phyloP scores from a whole-genome alignment of 768 basidiomycete species.

The Pilatotrama ljubarskyi region DNA sequence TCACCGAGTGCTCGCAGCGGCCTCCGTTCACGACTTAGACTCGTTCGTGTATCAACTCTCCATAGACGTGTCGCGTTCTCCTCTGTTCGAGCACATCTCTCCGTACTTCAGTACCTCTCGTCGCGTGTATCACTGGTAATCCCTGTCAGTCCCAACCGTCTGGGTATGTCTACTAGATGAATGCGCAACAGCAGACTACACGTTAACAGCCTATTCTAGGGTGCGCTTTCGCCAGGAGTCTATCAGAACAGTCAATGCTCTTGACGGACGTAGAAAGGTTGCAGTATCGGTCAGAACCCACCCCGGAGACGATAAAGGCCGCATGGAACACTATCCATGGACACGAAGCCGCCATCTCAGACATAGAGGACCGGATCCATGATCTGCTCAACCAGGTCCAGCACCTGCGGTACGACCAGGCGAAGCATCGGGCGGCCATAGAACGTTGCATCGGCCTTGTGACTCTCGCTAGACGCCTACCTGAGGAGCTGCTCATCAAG shows the following conservation, averaged over 20 bases:
- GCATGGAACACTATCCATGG: slow-evolving; percentile 24
- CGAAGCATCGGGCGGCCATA: slow-evolving; percentile 44
- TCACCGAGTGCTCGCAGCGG: neutral
- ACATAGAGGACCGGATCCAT: slow-evolving; percentile 46
- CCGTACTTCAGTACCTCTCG: no score
- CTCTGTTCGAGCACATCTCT: no score
- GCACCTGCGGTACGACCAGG: slow-evolving; percentile 44
- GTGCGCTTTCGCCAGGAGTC: neutral
- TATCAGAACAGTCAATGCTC: neutral
- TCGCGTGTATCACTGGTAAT: no score
- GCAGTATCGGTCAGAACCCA: slow-evolving; percentile 26
- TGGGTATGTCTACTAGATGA: no score
- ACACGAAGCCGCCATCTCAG: slow-evolving; percentile 44
- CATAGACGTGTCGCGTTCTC: no score
- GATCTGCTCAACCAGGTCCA: slow-evolving; percentile 41
- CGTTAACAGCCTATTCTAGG: no score
- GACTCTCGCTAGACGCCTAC: slow-evolving; percentile 57
- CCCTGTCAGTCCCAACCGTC: no score
- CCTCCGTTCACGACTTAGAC: neutral
- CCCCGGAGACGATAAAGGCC: slow-evolving; percentile 25
- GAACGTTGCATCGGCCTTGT: slow-evolving; percentile 46
- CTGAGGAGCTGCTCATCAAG: slow-evolving; percentile 52
- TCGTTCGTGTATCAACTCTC: neutral
- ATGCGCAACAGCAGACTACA: neutral
- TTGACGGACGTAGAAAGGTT: slow-evolving; percentile 5